Evolutionary conservation across 257 asterid species (phyloP).

Genomic region (Rehmannia glutinosa): DNA sequence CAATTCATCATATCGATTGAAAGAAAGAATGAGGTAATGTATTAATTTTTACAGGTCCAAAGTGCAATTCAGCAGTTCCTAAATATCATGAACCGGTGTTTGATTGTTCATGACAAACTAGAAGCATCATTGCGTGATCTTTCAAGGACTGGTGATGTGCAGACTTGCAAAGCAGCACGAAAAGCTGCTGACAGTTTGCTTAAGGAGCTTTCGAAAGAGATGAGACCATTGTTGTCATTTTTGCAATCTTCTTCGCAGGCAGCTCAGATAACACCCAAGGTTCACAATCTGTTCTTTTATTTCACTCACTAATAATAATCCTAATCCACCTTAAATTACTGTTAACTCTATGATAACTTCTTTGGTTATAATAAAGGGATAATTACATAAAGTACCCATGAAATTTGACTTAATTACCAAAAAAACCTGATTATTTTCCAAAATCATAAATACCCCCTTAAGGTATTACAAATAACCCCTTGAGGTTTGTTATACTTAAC

Average conservation of each 20-base stretch:
- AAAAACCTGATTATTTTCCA: background rate
- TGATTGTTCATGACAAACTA: slow-evolving; percentile 68
- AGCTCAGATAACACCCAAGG: slow-evolving; percentile 68
- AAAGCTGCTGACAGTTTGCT: slow-evolving; percentile 70
- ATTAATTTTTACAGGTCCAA: slow-evolving; percentile 55
- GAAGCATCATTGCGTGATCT: slow-evolving; percentile 90
- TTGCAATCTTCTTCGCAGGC: slow-evolving; percentile 83
- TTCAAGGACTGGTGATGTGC: slow-evolving; percentile 87
- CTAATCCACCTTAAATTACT: too few species aligned
- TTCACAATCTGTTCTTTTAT: slow-evolving; percentile 22
- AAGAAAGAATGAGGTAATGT: background rate
- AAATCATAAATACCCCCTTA: background rate
- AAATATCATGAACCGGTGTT: slow-evolving; percentile 48
- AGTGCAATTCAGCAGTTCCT: slow-evolving; percentile 70
- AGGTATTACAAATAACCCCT: too few species aligned
- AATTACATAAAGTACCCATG: background rate
- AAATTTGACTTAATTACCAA: too few species aligned
- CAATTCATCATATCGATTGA: background rate
- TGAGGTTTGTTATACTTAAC: too few species aligned
- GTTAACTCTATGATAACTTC: background rate
- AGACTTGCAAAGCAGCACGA: slow-evolving; percentile 89
- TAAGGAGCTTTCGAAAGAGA: slow-evolving; percentile 77
- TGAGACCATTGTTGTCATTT: slow-evolving; percentile 60
- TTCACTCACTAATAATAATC: background rate
- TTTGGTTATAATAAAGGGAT: background rate